Base-by-base conservation (phyloP, 1,139 yeast species). In the Blastobotrys apis region DNA sequence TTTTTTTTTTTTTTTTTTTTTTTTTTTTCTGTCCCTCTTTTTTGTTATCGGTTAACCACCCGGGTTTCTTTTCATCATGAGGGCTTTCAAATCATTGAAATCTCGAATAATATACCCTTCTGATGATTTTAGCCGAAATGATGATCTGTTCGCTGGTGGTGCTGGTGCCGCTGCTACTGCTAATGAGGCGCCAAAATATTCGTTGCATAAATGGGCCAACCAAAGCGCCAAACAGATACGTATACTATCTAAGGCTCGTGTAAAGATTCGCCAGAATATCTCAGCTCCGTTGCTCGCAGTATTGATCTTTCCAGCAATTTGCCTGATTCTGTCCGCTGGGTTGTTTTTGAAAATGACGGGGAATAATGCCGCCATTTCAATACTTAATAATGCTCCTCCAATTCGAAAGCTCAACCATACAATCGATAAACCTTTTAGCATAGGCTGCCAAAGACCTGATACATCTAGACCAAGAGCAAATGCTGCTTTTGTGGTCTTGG, bases 401-500 rank as follows among this genome's bases (percentile, higher is more conserved):
- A 25, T 44, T 4, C 30, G 37, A 15, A 39, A 40, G 27, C 21
- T 41, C 20, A 40, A 40, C 16, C 31, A 37, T 6, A 41, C 27
- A 20, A 22, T 59, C 21, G 68, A 64, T 47, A 51, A 51, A 35
- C 66, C 68, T 22, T 64, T 64, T 51, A 58, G 54, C 2, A 44
- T 53, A 9, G 70, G 71, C 15, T 66, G 70, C 47, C 49, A 50
- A 20, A 68, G 54, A 26, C 68, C 68, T 5, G 63, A 57, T 23
- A 55, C 53, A 17, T 48, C 52, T 20, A 57, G 47, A 16, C 69
- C 69, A 16, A 27, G 68, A 21, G 88, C 84, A n/a, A 83, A 78
- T 58, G 95, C 95, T 3, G 84, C 94, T 0, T 72, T 86, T 39
- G 61, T 84, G 20, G 78, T 87, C 3, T 66, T 86, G 47, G 94